Conservation (phyloP, 2,329 filamentous ascomycete genomes). For the Epichloe sp. region DNA sequence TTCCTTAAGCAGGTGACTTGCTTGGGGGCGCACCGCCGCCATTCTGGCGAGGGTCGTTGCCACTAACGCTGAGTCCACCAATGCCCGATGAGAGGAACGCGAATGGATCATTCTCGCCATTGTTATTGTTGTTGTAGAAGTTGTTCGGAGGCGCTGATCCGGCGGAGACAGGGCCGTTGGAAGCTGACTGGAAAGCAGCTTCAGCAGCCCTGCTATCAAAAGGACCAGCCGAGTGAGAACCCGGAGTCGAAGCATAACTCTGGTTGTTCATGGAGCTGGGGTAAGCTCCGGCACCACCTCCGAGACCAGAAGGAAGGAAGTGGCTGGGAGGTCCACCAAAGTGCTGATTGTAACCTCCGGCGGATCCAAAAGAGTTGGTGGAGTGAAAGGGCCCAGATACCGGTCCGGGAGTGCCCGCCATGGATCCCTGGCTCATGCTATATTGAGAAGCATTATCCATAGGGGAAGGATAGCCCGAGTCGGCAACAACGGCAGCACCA, state of each 20-base stretch:
- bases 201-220: constrained; percentile 92
- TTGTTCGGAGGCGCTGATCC: constrained; percentile 55
- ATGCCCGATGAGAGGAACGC: constrained; percentile 67
- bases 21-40: constrained; percentile 41
- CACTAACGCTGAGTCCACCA: constrained; percentile 57
- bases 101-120: constrained; percentile 61
- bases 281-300: constrained; percentile 55
- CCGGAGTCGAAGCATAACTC: constrained; percentile 57
- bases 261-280: constrained; percentile 70
- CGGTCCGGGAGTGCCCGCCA: constrained; percentile 69
- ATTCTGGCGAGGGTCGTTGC: constrained; percentile 49
- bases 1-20: constrained; percentile 45
- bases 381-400: constrained; percentile 65
- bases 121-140: constrained; percentile 43
- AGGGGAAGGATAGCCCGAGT: constrained; percentile 79
- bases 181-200: constrained; percentile 82
- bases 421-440: constrained; percentile 76
- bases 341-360: constrained; percentile 58
- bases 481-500: constrained; percentile 84
- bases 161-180: constrained; percentile 66
- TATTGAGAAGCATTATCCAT: constrained; percentile 81
- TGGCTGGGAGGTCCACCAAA: constrained; percentile 81
- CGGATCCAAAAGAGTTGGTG: constrained; percentile 53
- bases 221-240: constrained; percentile 68
- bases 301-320: constrained; percentile 79